phyloP scores from a whole-genome alignment of 2,329 filamentous ascomycete species.

The Coniochaeta sp. region DNA sequence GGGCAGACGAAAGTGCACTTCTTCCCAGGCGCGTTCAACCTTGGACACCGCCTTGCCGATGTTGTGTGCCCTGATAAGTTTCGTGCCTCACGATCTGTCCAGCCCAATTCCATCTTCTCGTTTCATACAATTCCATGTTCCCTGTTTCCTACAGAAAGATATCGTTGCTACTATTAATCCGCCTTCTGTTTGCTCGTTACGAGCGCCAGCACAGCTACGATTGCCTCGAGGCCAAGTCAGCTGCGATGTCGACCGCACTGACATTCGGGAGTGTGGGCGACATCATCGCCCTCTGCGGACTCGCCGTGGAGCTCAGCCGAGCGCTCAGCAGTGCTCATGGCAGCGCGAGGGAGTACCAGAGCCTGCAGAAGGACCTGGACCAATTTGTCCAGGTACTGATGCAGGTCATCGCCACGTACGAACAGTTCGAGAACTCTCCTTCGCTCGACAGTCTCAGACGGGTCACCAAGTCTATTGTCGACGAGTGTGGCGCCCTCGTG shows the following conservation, averaged over 20 bases:
- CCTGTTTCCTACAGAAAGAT: too few relatives aligned
- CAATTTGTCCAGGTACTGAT: slow-evolving; percentile 4
- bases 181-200: too few relatives aligned
- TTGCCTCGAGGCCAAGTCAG: neutral
- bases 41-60: neutral
- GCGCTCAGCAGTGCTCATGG: neutral
- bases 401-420: neutral
- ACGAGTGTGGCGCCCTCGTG: neutral
- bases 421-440: neutral
- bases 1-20: neutral
- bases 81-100: neutral
- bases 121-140: too few relatives aligned
- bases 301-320: slow-evolving; percentile 1
- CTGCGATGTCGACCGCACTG: slow-evolving; percentile 5
- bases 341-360: slow-evolving; percentile 5
- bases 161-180: too few relatives aligned
- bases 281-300: slow-evolving; percentile 9
- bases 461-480: neutral
- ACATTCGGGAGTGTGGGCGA: slow-evolving; percentile 8
- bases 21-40: neutral
- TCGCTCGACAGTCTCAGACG: neutral
- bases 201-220: too few relatives aligned
- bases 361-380: slow-evolving; percentile 4
- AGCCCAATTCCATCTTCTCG: neutral
- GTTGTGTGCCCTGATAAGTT: neutral